Base-by-base conservation (phyloP, 2,329 filamentous ascomycete species). In the Drechslera avenae region DNA sequence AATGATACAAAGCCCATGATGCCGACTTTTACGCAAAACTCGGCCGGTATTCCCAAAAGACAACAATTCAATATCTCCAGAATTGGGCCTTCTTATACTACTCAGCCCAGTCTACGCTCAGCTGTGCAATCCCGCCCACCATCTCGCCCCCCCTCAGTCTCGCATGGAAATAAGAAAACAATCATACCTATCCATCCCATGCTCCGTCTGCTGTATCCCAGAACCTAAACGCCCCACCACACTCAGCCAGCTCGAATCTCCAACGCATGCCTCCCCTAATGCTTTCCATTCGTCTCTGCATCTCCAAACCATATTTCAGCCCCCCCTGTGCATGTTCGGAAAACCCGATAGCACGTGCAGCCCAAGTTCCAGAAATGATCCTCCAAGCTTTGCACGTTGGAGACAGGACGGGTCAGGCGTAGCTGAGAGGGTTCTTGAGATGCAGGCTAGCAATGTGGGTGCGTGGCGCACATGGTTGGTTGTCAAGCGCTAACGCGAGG, bases 1-100 rank as follows among this genome's bases (percentile, higher is more conserved):
- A 59, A 32, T 8, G 39, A 55, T 16, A 17, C 46, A 34, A 57
- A 44, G 40, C 44, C 33, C 61, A 64, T 64, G 18, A 13, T 58
- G 16, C 32, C 32, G 46, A n/a, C 33, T 34, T 53, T 16, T 19
- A 1, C 8, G 23, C 18, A 17, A 42, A 39, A 26, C 21, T 13
- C 17, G 14, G 43, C 46, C n/a, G 36, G 50, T 32, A 31, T 34
- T 43, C 17, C 6, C n/a, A n/a, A n/a, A 8, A 39, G 28, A 40
- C 33, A 33, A 19, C 14, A 46, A 39, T 8, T 30, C 18, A n/a
- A 17, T 45, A 9, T 43, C 31, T 40, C 16, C 4, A 50, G 19
- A 18, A 17, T 26, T 35, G 21, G 33, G 19, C n/a, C n/a, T 7
- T 28, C 23, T 14, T 42, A 28, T 17, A 35, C 7, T 17, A n/a